phyloP scores from a whole-genome alignment of 2,329 filamentous ascomycete genomes.

The Aspergillus vadensis region DNA sequence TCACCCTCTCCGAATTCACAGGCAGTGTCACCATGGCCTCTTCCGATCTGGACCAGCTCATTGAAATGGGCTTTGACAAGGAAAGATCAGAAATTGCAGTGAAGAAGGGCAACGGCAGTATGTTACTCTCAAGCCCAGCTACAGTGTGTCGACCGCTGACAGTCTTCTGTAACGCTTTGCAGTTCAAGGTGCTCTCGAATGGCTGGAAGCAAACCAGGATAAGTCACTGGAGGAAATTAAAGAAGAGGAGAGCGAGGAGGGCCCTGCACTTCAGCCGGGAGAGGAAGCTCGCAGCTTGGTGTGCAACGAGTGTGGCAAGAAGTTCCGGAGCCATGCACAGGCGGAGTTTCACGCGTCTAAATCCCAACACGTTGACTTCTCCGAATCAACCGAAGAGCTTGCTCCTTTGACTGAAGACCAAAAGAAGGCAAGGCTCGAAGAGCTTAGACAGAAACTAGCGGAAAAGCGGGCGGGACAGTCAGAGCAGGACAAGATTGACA shows the following conservation, averaged over 20 bases:
- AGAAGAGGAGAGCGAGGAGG: slow-evolving; percentile 56
- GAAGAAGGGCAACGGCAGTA: slow-evolving; percentile 78
- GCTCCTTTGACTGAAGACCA: slow-evolving; percentile 88
- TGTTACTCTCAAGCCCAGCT: slow-evolving; percentile 39
- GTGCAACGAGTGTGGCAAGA: slow-evolving; percentile 94
- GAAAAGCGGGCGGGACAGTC: slow-evolving; percentile 71
- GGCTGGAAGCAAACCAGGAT: slow-evolving; percentile 90
- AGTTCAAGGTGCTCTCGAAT: slow-evolving; percentile 90
- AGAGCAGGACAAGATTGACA: slow-evolving; percentile 74
- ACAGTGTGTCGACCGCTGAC: slow-evolving; percentile 17
- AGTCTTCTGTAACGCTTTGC: slow-evolving; percentile 2
- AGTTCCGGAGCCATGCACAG: slow-evolving; percentile 76
- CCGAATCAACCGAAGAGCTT: slow-evolving; percentile 90
- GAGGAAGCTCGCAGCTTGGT: slow-evolving; percentile 77
- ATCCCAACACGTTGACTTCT: slow-evolving; percentile 87
- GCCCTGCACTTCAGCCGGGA: slow-evolving; percentile 68
- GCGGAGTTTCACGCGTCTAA: slow-evolving; percentile 91
- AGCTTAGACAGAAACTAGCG: slow-evolving; percentile 70
- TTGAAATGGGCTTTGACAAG: slow-evolving; percentile 77
- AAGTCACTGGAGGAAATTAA: slow-evolving; percentile 82
- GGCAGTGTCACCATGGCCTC: slow-evolving; percentile 36
- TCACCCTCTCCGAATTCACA: background rate
- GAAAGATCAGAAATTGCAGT: slow-evolving; percentile 80
- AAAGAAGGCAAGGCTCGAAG: slow-evolving; percentile 76
- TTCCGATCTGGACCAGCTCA: slow-evolving; percentile 61